phyloP scores from a whole-genome alignment of 345 rosid species.

The Gossypium longicalyx region DNA sequence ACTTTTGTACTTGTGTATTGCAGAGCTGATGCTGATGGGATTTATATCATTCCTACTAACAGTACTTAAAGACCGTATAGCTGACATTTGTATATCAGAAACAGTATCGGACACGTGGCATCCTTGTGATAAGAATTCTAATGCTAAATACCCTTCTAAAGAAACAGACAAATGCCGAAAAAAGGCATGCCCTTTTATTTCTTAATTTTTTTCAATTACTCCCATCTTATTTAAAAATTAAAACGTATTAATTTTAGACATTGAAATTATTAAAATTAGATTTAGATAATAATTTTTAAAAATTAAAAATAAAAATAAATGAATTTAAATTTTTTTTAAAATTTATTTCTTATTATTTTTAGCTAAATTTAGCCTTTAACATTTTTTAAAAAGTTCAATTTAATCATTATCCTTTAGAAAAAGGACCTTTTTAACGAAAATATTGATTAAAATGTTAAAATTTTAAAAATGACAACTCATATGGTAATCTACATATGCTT shows the following conservation, averaged over 20 bases:
- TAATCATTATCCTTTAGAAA: too few species aligned
- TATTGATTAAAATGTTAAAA: too few species aligned
- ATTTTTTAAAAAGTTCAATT: too few species aligned
- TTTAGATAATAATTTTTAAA: too few species aligned
- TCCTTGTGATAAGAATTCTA: constrained; percentile 41
- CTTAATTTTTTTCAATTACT: too few species aligned
- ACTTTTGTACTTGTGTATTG: constrained; percentile 1
- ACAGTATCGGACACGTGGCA: constrained; percentile 52
- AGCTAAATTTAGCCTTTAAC: fast-evolving
- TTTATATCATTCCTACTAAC: constrained; percentile 66
- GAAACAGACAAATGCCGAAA: constrained; percentile 32
- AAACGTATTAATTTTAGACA: too few species aligned
- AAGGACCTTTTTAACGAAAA: too few species aligned
- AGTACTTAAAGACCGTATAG: constrained; percentile 34
- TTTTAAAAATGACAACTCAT: too few species aligned
- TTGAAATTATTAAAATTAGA: too few species aligned
- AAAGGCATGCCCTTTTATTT: constrained; percentile 25
- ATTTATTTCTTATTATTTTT: too few species aligned
- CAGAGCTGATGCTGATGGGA: constrained; percentile 73
- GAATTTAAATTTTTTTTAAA: too few species aligned
- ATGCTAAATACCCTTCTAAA: background rate
- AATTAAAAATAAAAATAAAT: too few species aligned
- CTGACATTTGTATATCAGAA: constrained; percentile 46
- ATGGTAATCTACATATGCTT: fast-evolving
- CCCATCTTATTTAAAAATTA: background rate